These are phyloP conservation scores for Ogataea ganodermae DNA, from an alignment of 805 yeast genomes.

Conservation along the genomic window DNA sequence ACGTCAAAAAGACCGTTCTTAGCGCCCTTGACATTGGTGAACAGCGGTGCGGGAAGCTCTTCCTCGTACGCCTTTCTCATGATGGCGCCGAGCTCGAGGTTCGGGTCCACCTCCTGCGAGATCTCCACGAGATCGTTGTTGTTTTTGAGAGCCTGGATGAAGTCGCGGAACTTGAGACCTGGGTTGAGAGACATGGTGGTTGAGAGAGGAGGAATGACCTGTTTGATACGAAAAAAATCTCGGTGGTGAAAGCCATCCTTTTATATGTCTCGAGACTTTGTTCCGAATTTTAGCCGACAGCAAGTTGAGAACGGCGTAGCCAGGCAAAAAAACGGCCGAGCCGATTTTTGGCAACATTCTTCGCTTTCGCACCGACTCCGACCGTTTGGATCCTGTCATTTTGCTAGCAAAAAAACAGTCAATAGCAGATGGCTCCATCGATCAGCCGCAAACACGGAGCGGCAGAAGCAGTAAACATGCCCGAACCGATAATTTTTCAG, in stretches of 20 bases:
- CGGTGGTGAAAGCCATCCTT: not conserved
- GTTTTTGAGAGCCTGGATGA: conserved; percentile 25
- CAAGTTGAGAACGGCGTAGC: not conserved
- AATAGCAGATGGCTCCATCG: too few species aligned
- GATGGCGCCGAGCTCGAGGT: conserved; percentile 33
- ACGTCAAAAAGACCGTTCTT: conserved; percentile 24
- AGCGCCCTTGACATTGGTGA: conserved; percentile 26
- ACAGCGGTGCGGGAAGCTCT: conserved; percentile 27
- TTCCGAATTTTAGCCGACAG: too few species aligned
- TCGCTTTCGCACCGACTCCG: too few species aligned
- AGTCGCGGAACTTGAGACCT: conserved; percentile 30
- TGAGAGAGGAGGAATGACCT: not conserved
- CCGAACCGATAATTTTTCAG: too few species aligned
- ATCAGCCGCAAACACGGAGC: too few species aligned
- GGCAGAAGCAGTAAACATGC: too few species aligned
- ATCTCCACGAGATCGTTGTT: conserved; percentile 31
- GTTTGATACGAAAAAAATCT: not conserved
- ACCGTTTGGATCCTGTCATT: too few species aligned
- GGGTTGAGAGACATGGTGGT: conserved; percentile 18
- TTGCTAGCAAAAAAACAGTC: too few species aligned
- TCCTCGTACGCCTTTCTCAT: conserved; percentile 31
- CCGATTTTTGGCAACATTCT: too few species aligned
- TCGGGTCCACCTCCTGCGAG: conserved; percentile 28
- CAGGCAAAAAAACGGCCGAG: not conserved
- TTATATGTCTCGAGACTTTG: not conserved